These are phyloP conservation scores for Amylocystis lapponica DNA, from an alignment of 768 basidiomycete species.

Conservation along the genomic window DNA sequence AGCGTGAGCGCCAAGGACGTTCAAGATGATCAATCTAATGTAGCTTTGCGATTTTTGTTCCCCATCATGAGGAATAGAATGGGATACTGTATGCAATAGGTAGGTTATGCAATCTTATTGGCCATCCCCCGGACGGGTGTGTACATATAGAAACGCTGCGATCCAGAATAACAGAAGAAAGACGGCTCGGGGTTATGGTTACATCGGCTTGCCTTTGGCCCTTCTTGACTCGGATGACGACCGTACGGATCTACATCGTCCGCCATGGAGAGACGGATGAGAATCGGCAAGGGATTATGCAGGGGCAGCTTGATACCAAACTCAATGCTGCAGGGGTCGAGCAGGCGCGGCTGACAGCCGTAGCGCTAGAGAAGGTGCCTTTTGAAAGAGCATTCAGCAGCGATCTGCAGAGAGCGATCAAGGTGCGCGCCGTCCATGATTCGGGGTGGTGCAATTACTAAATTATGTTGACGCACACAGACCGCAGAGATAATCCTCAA, in stretches of 20 bases:
- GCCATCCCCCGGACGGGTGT: too few species aligned
- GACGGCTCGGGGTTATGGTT: slow-evolving; percentile 5
- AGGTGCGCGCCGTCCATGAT: slow-evolving; percentile 37
- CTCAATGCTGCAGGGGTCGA: slow-evolving; percentile 57
- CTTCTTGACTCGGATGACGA: slow-evolving; percentile 13
- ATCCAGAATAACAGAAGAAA: too few species aligned
- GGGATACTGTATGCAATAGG: too few species aligned
- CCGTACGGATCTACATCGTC: slow-evolving; percentile 55
- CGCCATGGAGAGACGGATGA: slow-evolving; percentile 78
- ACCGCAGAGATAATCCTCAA: slow-evolving; percentile 60
- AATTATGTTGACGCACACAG: slow-evolving; percentile 28
- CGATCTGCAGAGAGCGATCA: slow-evolving; percentile 61
- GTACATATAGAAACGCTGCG: too few species aligned
- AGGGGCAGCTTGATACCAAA: slow-evolving; percentile 68
- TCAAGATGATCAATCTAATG: too few species aligned
- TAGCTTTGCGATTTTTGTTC: too few species aligned
- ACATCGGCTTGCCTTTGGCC: not conserved
- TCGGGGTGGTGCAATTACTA: not conserved
- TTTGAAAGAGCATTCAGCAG: slow-evolving; percentile 65
- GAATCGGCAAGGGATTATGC: slow-evolving; percentile 57
- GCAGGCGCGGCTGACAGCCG: slow-evolving; percentile 54
- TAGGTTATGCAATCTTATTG: too few species aligned
- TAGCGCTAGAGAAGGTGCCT: slow-evolving; percentile 44
- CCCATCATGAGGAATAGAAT: too few species aligned
- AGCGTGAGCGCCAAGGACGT: too few species aligned